These are phyloP conservation scores for Tardiomyces depauwii DNA, from an alignment of 1,139 yeast genomes.

Conservation along the genomic window DNA sequence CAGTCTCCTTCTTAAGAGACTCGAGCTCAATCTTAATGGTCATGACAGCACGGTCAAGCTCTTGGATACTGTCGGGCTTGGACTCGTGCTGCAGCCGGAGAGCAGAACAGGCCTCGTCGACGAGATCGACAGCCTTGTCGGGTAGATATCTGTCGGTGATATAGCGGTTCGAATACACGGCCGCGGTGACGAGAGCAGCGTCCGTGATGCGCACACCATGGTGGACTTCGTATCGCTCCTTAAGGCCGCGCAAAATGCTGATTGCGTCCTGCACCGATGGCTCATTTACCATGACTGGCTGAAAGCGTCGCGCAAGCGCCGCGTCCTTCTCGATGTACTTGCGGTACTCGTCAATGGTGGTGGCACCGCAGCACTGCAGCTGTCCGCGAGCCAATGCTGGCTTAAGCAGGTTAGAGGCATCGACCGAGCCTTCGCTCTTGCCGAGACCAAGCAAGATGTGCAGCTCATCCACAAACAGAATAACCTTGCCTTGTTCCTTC, in stretches of 20 bases:
- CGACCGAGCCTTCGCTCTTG: conserved; percentile 91
- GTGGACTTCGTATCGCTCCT: conserved; percentile 91
- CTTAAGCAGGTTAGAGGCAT: conserved; percentile 84
- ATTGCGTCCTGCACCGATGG: conserved; percentile 92
- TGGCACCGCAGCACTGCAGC: conserved; percentile 92
- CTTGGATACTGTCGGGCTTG: conserved; percentile 89
- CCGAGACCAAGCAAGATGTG: conserved; percentile 89
- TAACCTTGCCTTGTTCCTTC: conserved; percentile 64
- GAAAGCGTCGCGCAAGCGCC: conserved; percentile 84
- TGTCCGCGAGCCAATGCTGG: conserved; percentile 93
- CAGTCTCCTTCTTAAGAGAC: conserved; percentile 78
- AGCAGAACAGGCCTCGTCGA: conserved; percentile 96
- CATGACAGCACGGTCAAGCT: conserved; percentile 80
- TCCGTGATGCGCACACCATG: conserved; percentile 97
- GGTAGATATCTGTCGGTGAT: conserved; percentile 88
- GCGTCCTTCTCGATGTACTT: conserved; percentile 89
- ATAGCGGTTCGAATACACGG: conserved; percentile 79
- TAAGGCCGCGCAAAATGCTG: conserved; percentile 83
- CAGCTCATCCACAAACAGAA: conserved; percentile 84
- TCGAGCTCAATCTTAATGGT: conserved; percentile 92
- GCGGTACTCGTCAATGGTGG: conserved; percentile 78
- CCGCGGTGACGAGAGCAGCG: conserved; percentile 88
- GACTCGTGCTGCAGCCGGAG: conserved; percentile 91
- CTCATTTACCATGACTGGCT: conserved; percentile 76
- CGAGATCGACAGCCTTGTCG: conserved; percentile 91